Base-by-base conservation (phyloP, 495 filamentous ascomycete genomes). In the Parathielavia appendiculata region DNA sequence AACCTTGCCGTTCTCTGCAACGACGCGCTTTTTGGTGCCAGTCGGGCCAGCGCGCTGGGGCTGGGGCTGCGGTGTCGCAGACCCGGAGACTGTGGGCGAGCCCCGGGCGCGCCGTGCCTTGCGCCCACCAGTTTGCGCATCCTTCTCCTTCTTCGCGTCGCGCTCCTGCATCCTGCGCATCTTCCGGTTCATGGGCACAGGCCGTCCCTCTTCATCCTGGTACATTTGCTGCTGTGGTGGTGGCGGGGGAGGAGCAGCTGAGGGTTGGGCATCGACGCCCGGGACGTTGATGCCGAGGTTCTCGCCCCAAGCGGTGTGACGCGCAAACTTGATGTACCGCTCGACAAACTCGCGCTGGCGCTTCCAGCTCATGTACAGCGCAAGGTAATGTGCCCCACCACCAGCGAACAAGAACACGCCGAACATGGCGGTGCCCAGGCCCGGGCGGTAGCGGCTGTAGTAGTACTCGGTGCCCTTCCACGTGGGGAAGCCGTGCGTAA, bases 401-500 rank as follows among this genome's bases (percentile, higher is more conserved):
- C 91, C 91, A 41, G 86, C 85, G 38, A 93, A 80, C 54, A 96
- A 66, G 69, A 96, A 90, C n/a, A 95, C 75, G 39, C 92, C 91
- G 12, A 84, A 51, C 51, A 97, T 71, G 47, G 97, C 93, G 11
- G 86, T 86, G 19, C 88, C 90, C 11, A 97, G 75, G 12, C 93
- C 93, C 1, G 93, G 93, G 30, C 93, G 83, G 79, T 90, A 96
- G 8, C 93, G 86, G 54, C 79, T 86, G 75, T 97, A 99, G 79
- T 97, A 97, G 79, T 97, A 99, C 53, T 92, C 95, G 17, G 93
- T 97, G 36, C 95, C 93, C 71, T 88, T 89, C 93, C 95, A 98
- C 49, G 81, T 84, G 12, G 93, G 93, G 73, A 99, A 99, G 20
- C 93, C 93, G 73, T 97, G 90, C 65, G 77, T 80, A 54, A 99